A percentile compares a stretch with the other conserved stretches of the same genome.
phyloP scores from a whole-genome alignment of 768 basidiomycete species.

The Trametes meyenii region DNA sequence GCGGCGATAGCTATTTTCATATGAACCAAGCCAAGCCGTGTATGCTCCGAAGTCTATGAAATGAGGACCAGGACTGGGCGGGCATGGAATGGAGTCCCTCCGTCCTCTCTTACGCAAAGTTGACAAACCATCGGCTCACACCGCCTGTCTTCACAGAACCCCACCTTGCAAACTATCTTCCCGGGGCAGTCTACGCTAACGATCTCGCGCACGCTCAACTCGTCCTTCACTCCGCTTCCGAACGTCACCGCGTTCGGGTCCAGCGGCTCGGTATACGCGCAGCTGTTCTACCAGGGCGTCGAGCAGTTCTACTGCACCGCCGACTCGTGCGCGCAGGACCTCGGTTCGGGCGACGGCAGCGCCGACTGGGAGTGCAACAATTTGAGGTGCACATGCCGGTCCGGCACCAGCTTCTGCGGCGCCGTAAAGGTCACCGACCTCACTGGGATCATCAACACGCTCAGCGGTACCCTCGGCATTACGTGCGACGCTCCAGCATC shows the following conservation, averaged over 20 bases:
- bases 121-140: not conserved
- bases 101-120: not conserved
- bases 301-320: conserved; percentile 90
- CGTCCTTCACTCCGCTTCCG: conserved; percentile 68
- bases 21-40: no score
- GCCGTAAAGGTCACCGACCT: conserved; percentile 49
- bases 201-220: conserved; percentile 75
- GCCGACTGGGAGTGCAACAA: conserved; percentile 73
- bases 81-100: no score
- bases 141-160: conserved; percentile 58
- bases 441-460: conserved; percentile 61
- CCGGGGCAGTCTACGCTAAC: conserved; percentile 74
- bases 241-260: conserved; percentile 61
- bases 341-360: conserved; percentile 41
- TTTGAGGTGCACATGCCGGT: conserved; percentile 73
- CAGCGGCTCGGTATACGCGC: conserved; percentile 58
- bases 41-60: no score
- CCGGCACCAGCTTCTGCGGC: conserved; percentile 78
- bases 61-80: no score
- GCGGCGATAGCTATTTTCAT: no score
- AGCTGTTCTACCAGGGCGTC: conserved; percentile 76
- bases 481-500: conserved; percentile 58
- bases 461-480: conserved; percentile 68
- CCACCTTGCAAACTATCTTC: conserved; percentile 77
- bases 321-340: conserved; percentile 65